Evolutionary conservation across 208 protist species (phyloP).

Genomic region (Wallacemonas sp.): DNA sequence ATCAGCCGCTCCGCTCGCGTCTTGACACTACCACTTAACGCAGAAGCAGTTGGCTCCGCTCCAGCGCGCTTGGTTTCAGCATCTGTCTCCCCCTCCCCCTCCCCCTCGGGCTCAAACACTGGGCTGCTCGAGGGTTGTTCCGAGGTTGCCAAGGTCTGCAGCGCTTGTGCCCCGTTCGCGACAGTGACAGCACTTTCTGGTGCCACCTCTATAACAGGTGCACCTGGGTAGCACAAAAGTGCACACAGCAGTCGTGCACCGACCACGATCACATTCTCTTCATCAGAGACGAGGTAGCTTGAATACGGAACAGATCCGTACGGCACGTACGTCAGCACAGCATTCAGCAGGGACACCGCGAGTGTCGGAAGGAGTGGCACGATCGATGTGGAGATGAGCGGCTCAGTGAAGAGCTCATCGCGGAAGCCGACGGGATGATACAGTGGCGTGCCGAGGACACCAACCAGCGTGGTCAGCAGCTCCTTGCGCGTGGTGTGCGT

Average conservation of each 20-base stretch:
- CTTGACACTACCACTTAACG: background rate
- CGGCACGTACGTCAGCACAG: conserved; percentile 63
- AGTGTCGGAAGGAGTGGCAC: conserved; percentile 76
- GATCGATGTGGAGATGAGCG: conserved; percentile 42
- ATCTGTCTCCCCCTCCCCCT: background rate
- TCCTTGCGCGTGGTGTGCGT: conserved; percentile 40
- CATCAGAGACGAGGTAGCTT: conserved; percentile 58
- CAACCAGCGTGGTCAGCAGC: conserved; percentile 57
- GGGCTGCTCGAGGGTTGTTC: background rate
- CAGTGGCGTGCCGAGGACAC: conserved; percentile 48
- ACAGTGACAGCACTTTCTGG: background rate
- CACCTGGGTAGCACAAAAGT: conserved; percentile 52
- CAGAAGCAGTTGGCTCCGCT: background rate
- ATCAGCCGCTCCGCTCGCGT: background rate
- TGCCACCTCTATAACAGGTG: background rate
- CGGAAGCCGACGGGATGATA: conserved; percentile 46
- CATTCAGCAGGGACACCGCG: conserved; percentile 76
- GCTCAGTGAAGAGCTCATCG: conserved; percentile 80
- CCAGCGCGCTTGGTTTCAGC: background rate
- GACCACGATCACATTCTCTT: conserved; percentile 54
- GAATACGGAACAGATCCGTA: conserved; percentile 79
- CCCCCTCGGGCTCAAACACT: background rate
- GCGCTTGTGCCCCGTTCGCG: background rate
- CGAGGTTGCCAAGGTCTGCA: no score
- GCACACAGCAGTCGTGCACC: conserved; percentile 59